phyloP scores from a whole-genome alignment of 2,329 filamentous ascomycete genomes.

The Colletotrichum sp. region DNA sequence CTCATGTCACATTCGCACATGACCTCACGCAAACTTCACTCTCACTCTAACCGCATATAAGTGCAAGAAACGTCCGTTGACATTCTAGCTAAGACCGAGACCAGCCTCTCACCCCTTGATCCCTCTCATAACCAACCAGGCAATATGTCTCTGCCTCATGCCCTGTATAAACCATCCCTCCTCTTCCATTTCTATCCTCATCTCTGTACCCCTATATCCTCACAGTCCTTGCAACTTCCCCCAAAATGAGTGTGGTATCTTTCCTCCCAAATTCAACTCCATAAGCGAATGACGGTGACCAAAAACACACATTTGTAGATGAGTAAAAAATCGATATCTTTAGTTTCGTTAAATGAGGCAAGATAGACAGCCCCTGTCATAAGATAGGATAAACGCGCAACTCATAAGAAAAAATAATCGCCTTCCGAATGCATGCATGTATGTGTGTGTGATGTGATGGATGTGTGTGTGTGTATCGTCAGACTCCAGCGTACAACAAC shows the following conservation, averaged over 20 bases:
- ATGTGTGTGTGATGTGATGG: conserved; percentile 20
- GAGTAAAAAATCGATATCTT: background rate
- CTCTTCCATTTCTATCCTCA: background rate
- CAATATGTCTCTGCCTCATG: rapidly evolving
- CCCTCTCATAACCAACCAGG: background rate
- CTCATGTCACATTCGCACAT: too few species aligned
- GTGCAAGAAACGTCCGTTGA: background rate
- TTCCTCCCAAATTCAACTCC: background rate
- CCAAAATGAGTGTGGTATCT: conserved; percentile 11
- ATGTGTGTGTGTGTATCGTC: conserved; percentile 24
- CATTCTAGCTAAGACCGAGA: background rate
- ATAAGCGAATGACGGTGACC: background rate
- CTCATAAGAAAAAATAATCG: background rate
- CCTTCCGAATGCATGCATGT: conserved; percentile 22
- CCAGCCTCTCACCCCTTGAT: too few species aligned
- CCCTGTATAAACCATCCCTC: background rate
- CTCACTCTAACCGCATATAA: too few species aligned
- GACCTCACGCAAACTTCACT: background rate
- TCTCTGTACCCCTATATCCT: background rate
- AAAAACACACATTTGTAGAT: background rate
- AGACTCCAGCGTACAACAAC: conserved; percentile 21
- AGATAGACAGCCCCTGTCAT: background rate
- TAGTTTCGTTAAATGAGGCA: background rate
- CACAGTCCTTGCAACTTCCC: background rate
- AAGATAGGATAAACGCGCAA: background rate